Evolutionary conservation across 177 flowering plant species (phyloP).

Genomic region (Tripterygium wilfordii): DNA sequence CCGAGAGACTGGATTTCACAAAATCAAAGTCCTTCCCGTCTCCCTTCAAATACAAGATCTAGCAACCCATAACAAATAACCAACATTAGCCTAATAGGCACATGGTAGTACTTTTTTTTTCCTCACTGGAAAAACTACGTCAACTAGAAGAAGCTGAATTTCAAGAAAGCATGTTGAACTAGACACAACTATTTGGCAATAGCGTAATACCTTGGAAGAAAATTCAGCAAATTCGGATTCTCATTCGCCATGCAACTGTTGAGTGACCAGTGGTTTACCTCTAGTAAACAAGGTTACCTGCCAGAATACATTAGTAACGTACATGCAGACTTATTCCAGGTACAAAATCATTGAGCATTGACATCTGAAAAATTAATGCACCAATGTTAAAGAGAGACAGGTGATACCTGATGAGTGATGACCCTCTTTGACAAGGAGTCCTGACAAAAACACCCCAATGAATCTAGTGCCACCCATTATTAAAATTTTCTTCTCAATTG

Average conservation of each 20-base stretch:
- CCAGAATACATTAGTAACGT: no score
- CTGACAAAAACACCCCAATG: slow-evolving; percentile 85
- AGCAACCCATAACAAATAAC: not conserved
- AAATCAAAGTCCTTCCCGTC: slow-evolving; percentile 86
- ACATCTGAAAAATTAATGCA: no score
- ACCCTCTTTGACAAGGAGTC: slow-evolving; percentile 89
- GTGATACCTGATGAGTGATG: slow-evolving; percentile 89
- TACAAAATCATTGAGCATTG: no score
- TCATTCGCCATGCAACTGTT: slow-evolving; percentile 86
- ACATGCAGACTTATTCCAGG: no score
- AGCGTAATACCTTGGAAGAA: slow-evolving; percentile 71
- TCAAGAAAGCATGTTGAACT: no score
- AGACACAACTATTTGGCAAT: no score
- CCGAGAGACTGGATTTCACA: slow-evolving; percentile 78
- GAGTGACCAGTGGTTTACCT: slow-evolving; percentile 89
- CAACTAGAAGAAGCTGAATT: no score
- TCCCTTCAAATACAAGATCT: slow-evolving; percentile 96
- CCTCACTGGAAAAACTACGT: no score
- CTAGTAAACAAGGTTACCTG: slow-evolving; percentile 92
- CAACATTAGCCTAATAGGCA: not conserved
- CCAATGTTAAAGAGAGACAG: no score
- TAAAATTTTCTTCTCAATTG: slow-evolving; percentile 77
- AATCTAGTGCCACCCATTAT: slow-evolving; percentile 98
- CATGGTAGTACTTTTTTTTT: no score
- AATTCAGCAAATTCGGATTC: slow-evolving; percentile 66